Evolutionary conservation across 164 flowering plant species (phyloP).

Genomic region (Nelumbo lutea): DNA sequence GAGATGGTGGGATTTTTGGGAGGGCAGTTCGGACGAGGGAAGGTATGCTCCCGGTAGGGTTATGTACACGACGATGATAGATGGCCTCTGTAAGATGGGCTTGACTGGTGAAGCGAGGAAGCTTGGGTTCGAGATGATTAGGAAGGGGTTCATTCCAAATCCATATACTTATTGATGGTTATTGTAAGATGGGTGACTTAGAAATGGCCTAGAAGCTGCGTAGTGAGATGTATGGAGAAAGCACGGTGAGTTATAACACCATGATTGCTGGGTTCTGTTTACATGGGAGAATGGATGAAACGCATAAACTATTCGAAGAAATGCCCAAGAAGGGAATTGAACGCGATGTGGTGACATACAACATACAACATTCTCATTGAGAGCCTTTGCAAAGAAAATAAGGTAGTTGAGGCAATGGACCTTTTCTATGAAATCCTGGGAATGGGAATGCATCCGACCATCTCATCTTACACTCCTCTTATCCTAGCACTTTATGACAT

Average conservation of each 20-base stretch:
- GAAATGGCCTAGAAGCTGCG: conserved; percentile 39
- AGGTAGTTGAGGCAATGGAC: conserved; percentile 24
- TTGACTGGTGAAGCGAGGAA: conserved; percentile 42
- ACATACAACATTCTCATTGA: conserved; percentile 50
- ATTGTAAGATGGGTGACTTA: conserved; percentile 30
- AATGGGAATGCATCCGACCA: conserved; percentile 40
- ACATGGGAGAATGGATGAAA: conserved; percentile 36
- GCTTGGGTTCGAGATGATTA: conserved; percentile 63
- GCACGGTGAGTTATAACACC: conserved; percentile 36
- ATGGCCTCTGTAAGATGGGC: conserved; percentile 50
- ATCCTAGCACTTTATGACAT: conserved; percentile 36
- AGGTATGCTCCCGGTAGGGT: conserved; percentile 57
- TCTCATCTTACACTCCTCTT: conserved; percentile 37
- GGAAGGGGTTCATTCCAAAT: conserved; percentile 48
- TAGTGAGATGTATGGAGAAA: conserved; percentile 42
- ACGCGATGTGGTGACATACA: conserved; percentile 22
- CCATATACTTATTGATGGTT: conserved; percentile 55
- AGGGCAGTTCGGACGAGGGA: conserved; percentile 17
- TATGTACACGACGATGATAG: conserved; percentile 59
- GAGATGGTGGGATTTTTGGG: too few relatives aligned
- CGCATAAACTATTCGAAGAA: conserved; percentile 39
- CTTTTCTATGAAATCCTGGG: conserved; percentile 35
- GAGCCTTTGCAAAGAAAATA: conserved; percentile 44
- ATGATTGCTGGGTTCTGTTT: conserved; percentile 50
- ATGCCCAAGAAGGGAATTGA: conserved; percentile 44